Conservation (phyloP, 495 filamentous ascomycete species). For the Penicillium verhagenii region DNA sequence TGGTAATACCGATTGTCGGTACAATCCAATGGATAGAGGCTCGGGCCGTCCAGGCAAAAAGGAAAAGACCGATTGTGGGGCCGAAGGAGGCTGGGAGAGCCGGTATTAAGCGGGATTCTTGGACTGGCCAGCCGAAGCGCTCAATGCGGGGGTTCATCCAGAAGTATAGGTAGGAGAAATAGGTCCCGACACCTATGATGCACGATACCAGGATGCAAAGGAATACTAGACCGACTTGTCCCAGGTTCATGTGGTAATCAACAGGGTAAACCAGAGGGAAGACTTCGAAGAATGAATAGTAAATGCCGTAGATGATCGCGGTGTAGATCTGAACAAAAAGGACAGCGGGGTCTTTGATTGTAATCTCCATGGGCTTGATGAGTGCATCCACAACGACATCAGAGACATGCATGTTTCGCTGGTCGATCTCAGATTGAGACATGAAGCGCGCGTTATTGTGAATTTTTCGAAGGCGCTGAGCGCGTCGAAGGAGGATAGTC, state of each 20-base stretch:
- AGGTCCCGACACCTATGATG: slow-evolving; percentile 51
- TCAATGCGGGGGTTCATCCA: slow-evolving; percentile 51
- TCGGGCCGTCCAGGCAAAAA: slow-evolving; percentile 61
- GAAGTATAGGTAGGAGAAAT: slow-evolving; percentile 53
- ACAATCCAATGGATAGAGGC: slow-evolving; percentile 61
- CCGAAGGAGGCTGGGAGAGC: slow-evolving; percentile 54
- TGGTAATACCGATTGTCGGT: slow-evolving; percentile 55
- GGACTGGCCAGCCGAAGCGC: slow-evolving; percentile 42
- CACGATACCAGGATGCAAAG: slow-evolving; percentile 58
- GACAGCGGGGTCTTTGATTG: slow-evolving; percentile 60
- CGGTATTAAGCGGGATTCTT: slow-evolving; percentile 55
- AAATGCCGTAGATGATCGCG: slow-evolving; percentile 64
- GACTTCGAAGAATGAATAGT: slow-evolving; percentile 70
- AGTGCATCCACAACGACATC: slow-evolving; percentile 57
- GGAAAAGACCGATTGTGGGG: slow-evolving; percentile 58
- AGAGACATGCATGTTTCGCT: slow-evolving; percentile 44
- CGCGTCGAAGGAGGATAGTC: slow-evolving; percentile 59
- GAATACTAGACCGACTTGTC: slow-evolving; percentile 64
- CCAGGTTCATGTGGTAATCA: slow-evolving; percentile 61
- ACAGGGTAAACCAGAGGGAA: slow-evolving; percentile 70
- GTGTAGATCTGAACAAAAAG: slow-evolving; percentile 63
- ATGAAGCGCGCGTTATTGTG: slow-evolving; percentile 40
- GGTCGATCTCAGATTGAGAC: slow-evolving; percentile 52
- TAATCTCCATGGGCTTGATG: slow-evolving; percentile 62
- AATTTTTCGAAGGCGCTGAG: slow-evolving; percentile 49